These are phyloP conservation scores for Ormosia semicastrata DNA, from an alignment of 306 rosid species.

Conservation along the genomic window DNA sequence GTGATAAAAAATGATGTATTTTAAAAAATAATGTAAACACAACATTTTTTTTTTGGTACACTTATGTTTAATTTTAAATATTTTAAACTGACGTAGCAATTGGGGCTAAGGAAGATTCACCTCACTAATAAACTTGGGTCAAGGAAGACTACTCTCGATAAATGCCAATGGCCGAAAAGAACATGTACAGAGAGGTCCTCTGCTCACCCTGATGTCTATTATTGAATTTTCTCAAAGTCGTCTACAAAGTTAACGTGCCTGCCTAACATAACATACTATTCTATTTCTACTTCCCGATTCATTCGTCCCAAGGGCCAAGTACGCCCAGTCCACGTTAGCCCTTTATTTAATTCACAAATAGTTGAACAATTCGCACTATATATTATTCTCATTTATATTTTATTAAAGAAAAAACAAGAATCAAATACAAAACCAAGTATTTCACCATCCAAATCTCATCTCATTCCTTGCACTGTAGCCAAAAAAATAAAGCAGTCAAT, in stretches of 20 bases:
- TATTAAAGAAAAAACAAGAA: not conserved
- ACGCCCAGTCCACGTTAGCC: not conserved
- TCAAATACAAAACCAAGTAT: not conserved
- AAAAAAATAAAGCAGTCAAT: not conserved
- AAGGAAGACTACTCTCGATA: too few species aligned
- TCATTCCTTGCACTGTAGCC: not conserved
- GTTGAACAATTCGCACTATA: not conserved
- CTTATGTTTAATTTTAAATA: too few species aligned
- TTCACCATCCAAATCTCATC: not conserved
- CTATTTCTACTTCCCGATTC: not conserved
- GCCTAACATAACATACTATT: not conserved
- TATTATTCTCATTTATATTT: not conserved
- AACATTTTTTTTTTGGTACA: too few species aligned
- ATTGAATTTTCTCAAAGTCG: not conserved
- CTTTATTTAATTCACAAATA: not conserved
- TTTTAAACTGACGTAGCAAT: too few species aligned
- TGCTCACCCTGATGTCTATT: not conserved
- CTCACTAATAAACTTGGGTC: too few species aligned
- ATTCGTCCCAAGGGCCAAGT: not conserved
- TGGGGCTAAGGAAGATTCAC: too few species aligned
- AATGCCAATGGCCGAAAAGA: too few species aligned
- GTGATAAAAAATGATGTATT: too few species aligned
- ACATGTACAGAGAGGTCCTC: too few species aligned
- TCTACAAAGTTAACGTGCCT: not conserved
- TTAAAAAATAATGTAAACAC: too few species aligned